Evolutionary conservation across 2,329 filamentous ascomycete genomes (phyloP), one percentile per base, ranked within the genome.

Genomic region (Colletotrichum sp.): DNA sequence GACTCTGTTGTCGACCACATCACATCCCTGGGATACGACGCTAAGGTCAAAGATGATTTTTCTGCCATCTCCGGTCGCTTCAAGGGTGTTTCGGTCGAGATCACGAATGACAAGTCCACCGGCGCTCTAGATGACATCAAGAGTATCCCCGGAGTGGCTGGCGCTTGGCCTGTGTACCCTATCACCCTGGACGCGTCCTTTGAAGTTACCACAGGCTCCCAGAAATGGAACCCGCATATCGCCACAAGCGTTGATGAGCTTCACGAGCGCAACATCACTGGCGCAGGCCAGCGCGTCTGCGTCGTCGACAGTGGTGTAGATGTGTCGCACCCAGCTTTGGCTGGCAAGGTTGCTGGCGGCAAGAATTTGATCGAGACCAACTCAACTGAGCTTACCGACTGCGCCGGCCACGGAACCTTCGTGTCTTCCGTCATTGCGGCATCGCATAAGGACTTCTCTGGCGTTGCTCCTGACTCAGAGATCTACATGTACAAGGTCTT

Each of bases 401-500:
- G 78, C 72, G 69, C 71, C 15, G 78, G 78, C 16, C 79, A 79
- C 55, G 78, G 78, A 5, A 79, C 78, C 0, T 79, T 79, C 68
- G 77, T 79, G 6, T 78, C 77, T 0, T 79, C 77, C 2, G 55
- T 79, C 16, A 76, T 75, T 16, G 76, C 62, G 16, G 72, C 68
- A 7, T 28, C 65, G 8, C 30, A 76, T 44, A 26, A 62, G 6
- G 72, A 77, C 65, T 76, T 80, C 32, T 26, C 68, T 6, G 80
- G 80, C 8, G 78, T 79, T 5, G 79, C 78, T 1, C 78, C 79
- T 6, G 80, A 72, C 21, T 75, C 79, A 5, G 71, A 79, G 52
- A 70, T 81, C 3, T 80, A 74, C 75, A 79, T 80, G 79, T 81
- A 81, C 77, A 79, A 80, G 62, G 71, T 80, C 69, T 80, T 81